Evolutionary conservation across 2,329 filamentous ascomycete species (phyloP).

Genomic region (Exophiala dermatitidis): DNA sequence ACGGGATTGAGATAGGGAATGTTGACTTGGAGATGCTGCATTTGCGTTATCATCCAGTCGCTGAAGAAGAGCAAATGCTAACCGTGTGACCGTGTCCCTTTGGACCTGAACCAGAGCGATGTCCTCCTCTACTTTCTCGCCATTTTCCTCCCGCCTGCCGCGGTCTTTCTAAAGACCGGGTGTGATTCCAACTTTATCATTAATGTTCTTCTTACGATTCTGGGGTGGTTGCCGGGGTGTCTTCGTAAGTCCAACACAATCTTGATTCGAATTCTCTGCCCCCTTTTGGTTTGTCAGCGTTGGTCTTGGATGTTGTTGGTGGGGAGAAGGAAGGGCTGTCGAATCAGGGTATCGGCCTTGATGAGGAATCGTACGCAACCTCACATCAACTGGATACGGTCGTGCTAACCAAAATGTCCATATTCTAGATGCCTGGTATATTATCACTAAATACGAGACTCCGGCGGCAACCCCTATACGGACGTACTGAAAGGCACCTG

Average conservation of each 20-base stretch:
- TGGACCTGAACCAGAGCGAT: slow-evolving; percentile 11
- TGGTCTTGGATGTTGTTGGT: too few relatives aligned
- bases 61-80: neutral
- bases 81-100: neutral
- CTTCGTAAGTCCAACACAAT: slow-evolving; percentile 57
- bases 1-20: too few relatives aligned
- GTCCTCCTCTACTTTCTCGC: slow-evolving; percentile 54
- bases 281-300: neutral
- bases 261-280: neutral
- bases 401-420: neutral
- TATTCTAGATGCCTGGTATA: slow-evolving; percentile 23
- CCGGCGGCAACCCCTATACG: slow-evolving; percentile 4
- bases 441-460: slow-evolving; percentile 19
- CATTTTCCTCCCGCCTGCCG: slow-evolving; percentile 78
- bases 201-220: slow-evolving; percentile 79
- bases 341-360: too few relatives aligned
- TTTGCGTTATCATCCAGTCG: neutral
- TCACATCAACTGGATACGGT: neutral
- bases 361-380: neutral
- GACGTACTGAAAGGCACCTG: too few relatives aligned
- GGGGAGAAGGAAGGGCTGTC: too few relatives aligned
- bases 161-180: slow-evolving; percentile 89
- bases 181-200: slow-evolving; percentile 81
- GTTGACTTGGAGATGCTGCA: neutral
- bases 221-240: slow-evolving; percentile 72